phyloP scores from a whole-genome alignment of 1,284 basidiomycete species.

The Papiliotrema terrestris region DNA sequence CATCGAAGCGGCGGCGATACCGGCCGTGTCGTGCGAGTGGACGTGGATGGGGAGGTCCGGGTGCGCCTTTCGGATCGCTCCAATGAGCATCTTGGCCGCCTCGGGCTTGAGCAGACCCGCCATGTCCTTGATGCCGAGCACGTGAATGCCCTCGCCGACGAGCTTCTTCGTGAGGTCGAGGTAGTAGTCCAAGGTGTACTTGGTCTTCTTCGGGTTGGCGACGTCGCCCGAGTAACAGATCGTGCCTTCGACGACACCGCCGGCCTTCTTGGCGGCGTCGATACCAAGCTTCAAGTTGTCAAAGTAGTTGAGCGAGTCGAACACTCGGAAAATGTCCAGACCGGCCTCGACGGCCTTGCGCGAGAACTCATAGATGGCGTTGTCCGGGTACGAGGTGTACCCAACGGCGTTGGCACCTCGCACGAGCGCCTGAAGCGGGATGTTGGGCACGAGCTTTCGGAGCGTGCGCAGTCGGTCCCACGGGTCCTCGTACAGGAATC shows the following conservation, averaged over 20 bases:
- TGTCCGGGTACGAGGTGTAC: constrained; percentile 99
- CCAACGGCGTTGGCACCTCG: constrained; percentile 99
- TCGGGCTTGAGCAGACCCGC: constrained; percentile 95
- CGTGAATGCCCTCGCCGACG: constrained; percentile 92
- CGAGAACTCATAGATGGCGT: constrained; percentile 98
- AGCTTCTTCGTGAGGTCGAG: constrained; percentile 92
- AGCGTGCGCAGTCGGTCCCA: constrained; percentile 96
- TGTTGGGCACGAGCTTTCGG: constrained; percentile 95
- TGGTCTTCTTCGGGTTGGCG: constrained; percentile 89
- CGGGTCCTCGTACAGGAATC: constrained; percentile 99
- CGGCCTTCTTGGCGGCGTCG: constrained; percentile 98
- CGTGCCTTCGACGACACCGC: constrained; percentile 94
- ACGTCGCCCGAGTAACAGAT: constrained; percentile 99
- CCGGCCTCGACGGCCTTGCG: constrained; percentile 98
- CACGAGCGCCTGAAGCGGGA: constrained; percentile 96
- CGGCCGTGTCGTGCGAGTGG: constrained; percentile 99
- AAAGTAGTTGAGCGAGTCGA: constrained; percentile 98
- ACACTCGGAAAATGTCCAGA: constrained; percentile 99
- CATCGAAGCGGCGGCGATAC: constrained; percentile 96
- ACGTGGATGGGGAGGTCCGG: constrained; percentile 99
- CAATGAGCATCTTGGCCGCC: constrained; percentile 88
- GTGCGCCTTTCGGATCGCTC: constrained; percentile 90
- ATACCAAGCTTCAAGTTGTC: constrained; percentile 96
- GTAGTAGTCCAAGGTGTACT: constrained; percentile 98
- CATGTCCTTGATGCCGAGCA: constrained; percentile 99